Conservation (phyloP, 2,329 filamentous ascomycete species). For the Scytalidium lignicola region DNA sequence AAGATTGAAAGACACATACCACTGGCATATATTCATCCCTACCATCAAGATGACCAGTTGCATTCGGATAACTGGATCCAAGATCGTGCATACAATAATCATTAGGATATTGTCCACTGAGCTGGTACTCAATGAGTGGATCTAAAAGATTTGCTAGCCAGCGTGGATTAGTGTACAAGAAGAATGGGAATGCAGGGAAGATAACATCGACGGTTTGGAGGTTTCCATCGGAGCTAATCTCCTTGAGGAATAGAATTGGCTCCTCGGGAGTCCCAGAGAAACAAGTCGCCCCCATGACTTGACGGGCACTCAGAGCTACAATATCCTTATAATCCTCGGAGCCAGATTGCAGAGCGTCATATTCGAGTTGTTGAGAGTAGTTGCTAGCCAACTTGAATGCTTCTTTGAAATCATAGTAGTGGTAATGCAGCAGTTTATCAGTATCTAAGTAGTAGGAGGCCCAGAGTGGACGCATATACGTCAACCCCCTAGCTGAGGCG, state of each 20-base stretch:
- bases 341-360: conserved; percentile 69
- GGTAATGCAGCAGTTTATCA: conserved; percentile 64
- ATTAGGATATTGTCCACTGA: conserved; percentile 80
- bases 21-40: conserved; percentile 63
- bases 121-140: conserved; percentile 74
- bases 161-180: conserved; percentile 75
- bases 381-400: conserved; percentile 61
- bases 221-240: conserved; percentile 82
- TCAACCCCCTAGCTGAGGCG: conserved; percentile 69
- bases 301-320: conserved; percentile 70
- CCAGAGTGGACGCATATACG: conserved; percentile 76
- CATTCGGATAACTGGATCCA: conserved; percentile 67
- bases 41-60: conserved; percentile 65
- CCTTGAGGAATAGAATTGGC: conserved; percentile 75
- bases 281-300: conserved; percentile 73
- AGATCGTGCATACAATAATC: conserved; percentile 76
- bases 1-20: background rate
- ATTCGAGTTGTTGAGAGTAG: conserved; percentile 66
- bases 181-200: conserved; percentile 81
- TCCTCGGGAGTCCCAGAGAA: conserved; percentile 68
- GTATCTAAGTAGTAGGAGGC: conserved; percentile 63
- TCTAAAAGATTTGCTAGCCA: conserved; percentile 78
- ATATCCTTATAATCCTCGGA: conserved; percentile 73
- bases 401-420: conserved; percentile 68
- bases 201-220: conserved; percentile 85